A percentile compares a stretch with the other conserved stretches of the same genome.
Evolutionary conservation across 2,329 filamentous ascomycete species (phyloP).

Genomic region (Alternaria panax): DNA sequence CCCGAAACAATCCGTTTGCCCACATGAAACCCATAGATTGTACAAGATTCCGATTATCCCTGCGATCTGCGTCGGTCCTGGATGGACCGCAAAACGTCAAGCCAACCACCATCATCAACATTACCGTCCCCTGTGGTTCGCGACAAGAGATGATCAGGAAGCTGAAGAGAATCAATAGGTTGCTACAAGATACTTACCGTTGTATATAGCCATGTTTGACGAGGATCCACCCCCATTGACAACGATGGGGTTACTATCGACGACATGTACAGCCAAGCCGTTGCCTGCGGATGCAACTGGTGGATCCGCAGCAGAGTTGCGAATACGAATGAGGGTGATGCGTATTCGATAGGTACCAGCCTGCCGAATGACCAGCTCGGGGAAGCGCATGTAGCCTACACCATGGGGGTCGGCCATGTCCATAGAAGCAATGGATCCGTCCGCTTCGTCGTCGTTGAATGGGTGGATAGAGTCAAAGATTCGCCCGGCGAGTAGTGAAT

Average conservation of each 20-base stretch:
- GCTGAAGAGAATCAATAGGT: constrained; percentile 38
- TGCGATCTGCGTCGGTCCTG: constrained; percentile 33
- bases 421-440: constrained; percentile 47
- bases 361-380: constrained; percentile 47
- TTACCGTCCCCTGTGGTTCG: constrained; percentile 35
- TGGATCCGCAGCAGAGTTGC: constrained; percentile 35
- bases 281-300: constrained; percentile 34
- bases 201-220: constrained; percentile 30
- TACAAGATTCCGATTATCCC: constrained; percentile 24
- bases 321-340: constrained; percentile 47
- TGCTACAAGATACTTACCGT: constrained; percentile 45
- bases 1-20: not conserved
- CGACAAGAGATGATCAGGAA: constrained; percentile 37
- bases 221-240: constrained; percentile 35
- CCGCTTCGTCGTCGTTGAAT: constrained; percentile 47
- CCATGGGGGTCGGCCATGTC: constrained; percentile 46
- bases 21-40: constrained; percentile 23
- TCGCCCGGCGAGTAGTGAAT: constrained; percentile 39
- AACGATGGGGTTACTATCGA: constrained; percentile 47
- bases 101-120: constrained; percentile 42
- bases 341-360: constrained; percentile 49
- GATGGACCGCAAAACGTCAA: constrained; percentile 39
- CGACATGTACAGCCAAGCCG: constrained; percentile 40
- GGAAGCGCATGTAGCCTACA: constrained; percentile 50
- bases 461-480: constrained; percentile 47